Evolutionary conservation across 2,329 filamentous ascomycete genomes (phyloP), one percentile per base, ranked within the genome.

Genomic region (Sporothrix sp.): DNA sequence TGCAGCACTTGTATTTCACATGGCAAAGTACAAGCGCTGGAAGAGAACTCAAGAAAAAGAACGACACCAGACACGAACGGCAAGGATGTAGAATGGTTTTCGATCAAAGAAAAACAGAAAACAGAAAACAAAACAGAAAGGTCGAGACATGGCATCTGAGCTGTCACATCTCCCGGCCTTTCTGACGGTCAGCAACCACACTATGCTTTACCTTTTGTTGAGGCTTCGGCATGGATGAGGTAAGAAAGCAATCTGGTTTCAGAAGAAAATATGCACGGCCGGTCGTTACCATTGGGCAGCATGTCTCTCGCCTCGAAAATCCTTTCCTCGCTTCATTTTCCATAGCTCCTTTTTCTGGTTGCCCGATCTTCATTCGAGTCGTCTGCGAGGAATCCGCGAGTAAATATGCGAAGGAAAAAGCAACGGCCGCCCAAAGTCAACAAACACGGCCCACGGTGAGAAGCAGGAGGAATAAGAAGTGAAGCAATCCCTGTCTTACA

Each of bases 1-100:
- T 27, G 36, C 40, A 36, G 40, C 46, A 48, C 46, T 39, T 36
- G 28, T 16, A 48, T 48, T 48, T 48, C 44, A 47, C 44, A 47
- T 47, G 44, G 44, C 28, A 44, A 25, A 14, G 6, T 20, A 30
- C 3, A 16, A 43, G 1, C 28, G 11, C 9, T 23, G 37, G 25
- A 5, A 25, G 37, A 25, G 10, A 14, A 40, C 16, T 35, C 6
- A n/a, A 23, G 7, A 11, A 18, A 7, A 25, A 20, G 10, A 14
- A 30, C 11, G 35, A 23, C 4, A 40, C 7, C 14, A 18, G n/a
- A 27, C 18, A 16, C 4, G 7, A 28, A 28, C 21, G 11, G 7
- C 13, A 23, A 33, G 23, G 11, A 16, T 7, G 8, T 13, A 36
- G 7, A 18, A 20, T 43, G 27, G 9, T 30, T 20, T 39, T 3